Evolutionary conservation across 495 filamentous ascomycete genomes (phyloP), one percentile per base, ranked within the genome.

Genomic region (Pyrenopolyporus hunteri): DNA sequence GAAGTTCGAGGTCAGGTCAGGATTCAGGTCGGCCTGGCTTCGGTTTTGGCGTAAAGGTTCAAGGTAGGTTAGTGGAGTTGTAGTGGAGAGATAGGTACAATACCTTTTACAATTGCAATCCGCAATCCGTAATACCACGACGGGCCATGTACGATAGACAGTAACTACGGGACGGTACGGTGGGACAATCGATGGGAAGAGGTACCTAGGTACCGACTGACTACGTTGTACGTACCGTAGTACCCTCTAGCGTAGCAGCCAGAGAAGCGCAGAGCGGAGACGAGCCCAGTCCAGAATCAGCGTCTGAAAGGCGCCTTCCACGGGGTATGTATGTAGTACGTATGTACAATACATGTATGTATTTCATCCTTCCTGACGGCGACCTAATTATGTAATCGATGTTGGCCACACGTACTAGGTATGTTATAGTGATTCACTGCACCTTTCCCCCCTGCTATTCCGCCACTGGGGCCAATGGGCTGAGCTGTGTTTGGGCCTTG

Each of bases 1-100:
- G 50, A 66, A 51, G 66, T 69, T 71, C 65, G 61, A 68, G 58
- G 59, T 67, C 45, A 62, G 59, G 68, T 69, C 55, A 52, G 62
- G 56, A 59, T 55, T 56, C 53, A 66, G 61, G 54, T 48, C 53
- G 55, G 56, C 37, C 35, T 59, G 56, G 44, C 42, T 59, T 53
- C 31, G 33, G 42, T 6, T 47, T 52, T 58, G 47, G 53, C 58
- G 60, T 64, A 57, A n/a, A 64, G 61, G 53, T 57, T 57, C 40
- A 52, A 19, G 42, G 60, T 64, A 57, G n/a, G n/a, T n/a, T n/a
- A n/a, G 49, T 36, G 23, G 29, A 33, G 17, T 42, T 19, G 22
- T 40, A 46, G 47, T 59, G 39, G 47, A 42, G 43, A 43, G 39
- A 23, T 37, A 40, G 29, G 37, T 42, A 55, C 37, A 17, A 37